Base-by-base conservation (phyloP, 805 yeast genomes). In the Wickerhamiella sorbophila region DNA sequence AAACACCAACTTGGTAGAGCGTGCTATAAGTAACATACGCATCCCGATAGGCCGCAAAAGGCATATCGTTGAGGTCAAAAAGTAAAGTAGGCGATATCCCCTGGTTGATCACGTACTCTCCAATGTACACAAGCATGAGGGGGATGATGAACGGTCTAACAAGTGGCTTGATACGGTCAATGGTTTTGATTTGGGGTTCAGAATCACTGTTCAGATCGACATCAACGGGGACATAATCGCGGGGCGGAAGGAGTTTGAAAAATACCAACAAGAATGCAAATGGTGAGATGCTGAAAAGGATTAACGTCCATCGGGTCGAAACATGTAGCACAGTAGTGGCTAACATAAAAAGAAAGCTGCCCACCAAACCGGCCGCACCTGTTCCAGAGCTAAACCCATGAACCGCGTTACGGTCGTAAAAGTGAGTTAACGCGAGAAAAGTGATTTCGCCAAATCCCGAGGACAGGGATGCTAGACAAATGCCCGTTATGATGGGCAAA, bases 301-400 rank as follows among this genome's bases (percentile, higher is more conserved):
- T 55, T 32, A 88, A 64, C 0, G 83, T 65, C 1, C 65, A 44
- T 45, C 65, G 65, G 0, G 82, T 76, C 5, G 72, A 59, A 1
- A 84, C 44, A 1, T 73, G 67, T 18, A 82, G 38, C 54, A 85
- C 62, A 1, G 88, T 79, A 0, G 96, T 88, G 51, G 83, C 46
- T 1, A 79, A 49, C 69, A 88, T 53, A 54, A 74, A 87, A 12
- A 71, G 54, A 41, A 80, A 82, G 42, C 60, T 75, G 0, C 97
- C 98, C 16, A 74, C 70, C 4, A 88, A 58, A 0, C 98, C 98
- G 1, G 98, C 97, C 16, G 85, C 94, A 3, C 98, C 97, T 0
- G 97, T 88, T 1, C 98, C 98, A 5, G 86, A 73, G 17, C 94
- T 81, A 75, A 93, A 88, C 0, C 94, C 96, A 39, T 78, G 75